Percentiles rank a stretch among this genome's conserved stretches.
These are phyloP conservation scores for Tetraselmis chui DNA, from an alignment of 139 green algal genomes.

Conservation along the genomic window DNA sequence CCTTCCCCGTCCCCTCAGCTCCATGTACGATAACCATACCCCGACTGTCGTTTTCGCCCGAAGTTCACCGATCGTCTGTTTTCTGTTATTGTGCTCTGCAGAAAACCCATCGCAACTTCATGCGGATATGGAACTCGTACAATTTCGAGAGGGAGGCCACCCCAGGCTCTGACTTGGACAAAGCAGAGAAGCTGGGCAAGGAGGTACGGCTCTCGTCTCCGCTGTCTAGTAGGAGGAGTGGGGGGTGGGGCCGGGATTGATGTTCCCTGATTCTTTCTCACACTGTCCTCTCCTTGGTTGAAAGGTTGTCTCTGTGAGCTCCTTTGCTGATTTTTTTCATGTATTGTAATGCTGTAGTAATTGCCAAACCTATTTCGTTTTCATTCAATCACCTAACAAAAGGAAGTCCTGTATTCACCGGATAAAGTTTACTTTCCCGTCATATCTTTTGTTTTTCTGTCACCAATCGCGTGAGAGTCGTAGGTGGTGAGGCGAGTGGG, in stretches of 20 bases:
- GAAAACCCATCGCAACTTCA: conserved; percentile 29
- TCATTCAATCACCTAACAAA: too few relatives aligned
- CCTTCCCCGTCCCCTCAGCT: conserved; percentile 37
- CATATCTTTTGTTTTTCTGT: too few relatives aligned
- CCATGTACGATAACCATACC: conserved; percentile 23
- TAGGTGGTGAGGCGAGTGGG: too few relatives aligned
- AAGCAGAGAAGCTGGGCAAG: conserved; percentile 40
- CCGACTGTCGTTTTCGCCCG: neutral
- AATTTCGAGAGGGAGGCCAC: conserved; percentile 68
- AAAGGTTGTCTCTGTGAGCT: neutral
- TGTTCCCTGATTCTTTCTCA: too few relatives aligned
- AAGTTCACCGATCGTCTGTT: neutral
- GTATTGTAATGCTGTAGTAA: neutral
- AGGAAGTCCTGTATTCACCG: too few relatives aligned
- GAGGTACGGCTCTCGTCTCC: too few relatives aligned
- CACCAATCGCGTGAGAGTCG: too few relatives aligned
- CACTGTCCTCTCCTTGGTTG: neutral
- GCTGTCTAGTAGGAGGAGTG: too few relatives aligned
- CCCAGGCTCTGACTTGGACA: conserved; percentile 57
- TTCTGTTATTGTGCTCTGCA: neutral
- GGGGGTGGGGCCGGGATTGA: neutral
- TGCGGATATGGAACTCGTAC: conserved; percentile 46
- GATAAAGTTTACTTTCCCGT: too few relatives aligned
- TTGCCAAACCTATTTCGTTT: too few relatives aligned
- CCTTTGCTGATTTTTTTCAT: neutral